Base-by-base conservation (phyloP, 495 filamentous ascomycete genomes). In the Aspergillus campestris region DNA sequence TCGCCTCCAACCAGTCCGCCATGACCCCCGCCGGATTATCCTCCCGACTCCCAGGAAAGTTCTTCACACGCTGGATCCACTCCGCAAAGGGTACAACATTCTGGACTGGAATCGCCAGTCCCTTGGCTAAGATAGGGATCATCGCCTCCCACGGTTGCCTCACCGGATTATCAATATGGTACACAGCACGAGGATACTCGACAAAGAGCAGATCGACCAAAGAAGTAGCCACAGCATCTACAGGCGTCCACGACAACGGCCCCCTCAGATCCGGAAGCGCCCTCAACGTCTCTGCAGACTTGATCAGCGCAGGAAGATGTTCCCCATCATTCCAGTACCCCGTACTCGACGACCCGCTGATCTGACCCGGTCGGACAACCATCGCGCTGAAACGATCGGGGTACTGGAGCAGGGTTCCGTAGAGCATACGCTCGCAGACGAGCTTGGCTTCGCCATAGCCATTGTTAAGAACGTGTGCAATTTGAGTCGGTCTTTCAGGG, bases 161-260 rank as follows among this genome's bases (percentile, higher is more conserved):
- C 3, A 67, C 55, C 0, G 74, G 75, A 42, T 79, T 78, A 10
- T 81, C 77, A 42, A 81, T 66, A 55, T 81, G 77, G 38, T 79
- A 81, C 31, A 77, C 45, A 3, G 69, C 60, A 18, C 69, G 58
- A 1, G 64, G 55, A 0, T 40, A 36, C 3, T 62, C 44, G 0
- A 42, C 33, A 5, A 70, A 39, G 4, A 71, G 39, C 1, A 77
- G 43, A 0, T 78, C 71, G 3, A 32, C 47, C 9, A 74, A 41
- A 3, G 64, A 57, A 5, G 38, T 58, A 1, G 75, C 71, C 0
- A 72, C 59, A 38, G 63, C 58, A 40, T 78, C 59, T 2, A 77
- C 74, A 0, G 75, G 72, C 1, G 55, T 64, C 78, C 78, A 80
- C 13, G 50, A 71, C 1, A 75, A 28, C 3, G 45, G 33, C 1